Base-by-base conservation (phyloP, 441 rosid genomes). In the Geranium incanum region DNA sequence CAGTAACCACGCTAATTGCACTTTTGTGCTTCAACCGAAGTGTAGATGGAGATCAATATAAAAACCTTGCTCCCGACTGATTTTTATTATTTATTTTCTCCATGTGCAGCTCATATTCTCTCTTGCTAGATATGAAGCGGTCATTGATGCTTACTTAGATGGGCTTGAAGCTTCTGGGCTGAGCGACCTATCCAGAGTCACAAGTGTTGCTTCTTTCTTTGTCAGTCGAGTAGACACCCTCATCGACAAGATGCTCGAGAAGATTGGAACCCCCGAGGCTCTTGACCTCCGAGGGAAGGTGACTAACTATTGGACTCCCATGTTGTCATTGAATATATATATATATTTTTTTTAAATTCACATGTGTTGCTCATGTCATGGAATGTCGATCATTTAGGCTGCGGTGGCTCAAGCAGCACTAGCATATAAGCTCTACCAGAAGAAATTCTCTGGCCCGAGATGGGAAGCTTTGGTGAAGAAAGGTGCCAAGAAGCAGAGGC, bases 231-330 rank as follows among this genome's bases (percentile, higher is more conserved):
- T 95, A 63, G 99, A 95, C 79, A 90, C 97, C 74, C 88, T 92
- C 38, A 76, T 92, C 79, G 99, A 95, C 88, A 92, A 95, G 81
- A 81, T 90, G 95, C 89, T 95, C 1, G 98, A 92, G 83, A 83
- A 89, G 77, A 87, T 88, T 70, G 97, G 97, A 78, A 90, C 97
- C 45, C 92, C 96, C 9, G 98, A 92, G 81, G 98, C 98, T 19
- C 90, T 92, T 75, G 91, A 95, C 70, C 92, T 95, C 66, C 93
- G 99, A 57, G 99, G 99, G 75, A 92, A 95, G 98, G 98, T 89
- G 78, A 81, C 4, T 38, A 18, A 36, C 4, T 38, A 18, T 36
- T 39, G 52, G 52, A 52, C 6, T 52, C n/a, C 9, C 23, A 0
- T 59, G 64, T 18, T 18, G 28, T 59, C 23, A 1, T 59, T 59